Conservation (phyloP, 2,329 filamentous ascomycete species). For the Hypoxylon sp. region DNA sequence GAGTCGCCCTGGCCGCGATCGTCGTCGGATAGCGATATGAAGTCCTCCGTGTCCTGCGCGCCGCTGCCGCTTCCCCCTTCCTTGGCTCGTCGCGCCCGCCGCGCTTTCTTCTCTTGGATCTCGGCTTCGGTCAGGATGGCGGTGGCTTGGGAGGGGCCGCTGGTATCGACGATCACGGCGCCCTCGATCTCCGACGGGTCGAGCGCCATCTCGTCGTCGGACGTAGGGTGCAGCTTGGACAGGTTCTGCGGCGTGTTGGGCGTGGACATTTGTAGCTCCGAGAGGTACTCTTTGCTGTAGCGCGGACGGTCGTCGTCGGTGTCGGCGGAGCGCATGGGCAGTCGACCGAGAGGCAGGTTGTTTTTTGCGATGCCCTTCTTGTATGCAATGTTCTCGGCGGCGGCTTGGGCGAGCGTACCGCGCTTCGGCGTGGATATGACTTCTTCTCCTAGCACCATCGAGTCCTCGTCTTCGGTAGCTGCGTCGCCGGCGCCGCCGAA, state of each 20-base stretch:
- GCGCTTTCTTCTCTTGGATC: conserved; percentile 90
- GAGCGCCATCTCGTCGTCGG: conserved; percentile 64
- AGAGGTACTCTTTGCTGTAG: conserved; percentile 88
- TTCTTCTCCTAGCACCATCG: conserved; percentile 54
- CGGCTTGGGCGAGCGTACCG: conserved; percentile 69
- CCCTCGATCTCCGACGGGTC: conserved; percentile 72
- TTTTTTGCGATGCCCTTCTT: conserved; percentile 63
- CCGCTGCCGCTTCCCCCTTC: no score
- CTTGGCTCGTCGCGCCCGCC: conserved; percentile 82
- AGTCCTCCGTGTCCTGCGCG: conserved; percentile 61
- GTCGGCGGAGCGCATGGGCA: conserved; percentile 69
- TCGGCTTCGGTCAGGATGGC: conserved; percentile 84
- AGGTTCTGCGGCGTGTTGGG: conserved; percentile 81
- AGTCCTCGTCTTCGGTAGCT: conserved; percentile 63
- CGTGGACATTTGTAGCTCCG: conserved; percentile 86
- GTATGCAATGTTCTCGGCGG: conserved; percentile 73
- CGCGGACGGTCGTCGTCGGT: conserved; percentile 76
- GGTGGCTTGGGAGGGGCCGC: conserved; percentile 51
- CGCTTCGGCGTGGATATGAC: conserved; percentile 68
- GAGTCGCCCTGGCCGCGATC: conserved; percentile 52
- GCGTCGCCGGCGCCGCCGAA: conserved; percentile 72
- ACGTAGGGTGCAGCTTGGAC: conserved; percentile 56
- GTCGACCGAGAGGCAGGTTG: conserved; percentile 57
- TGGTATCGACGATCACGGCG: conserved; percentile 70
- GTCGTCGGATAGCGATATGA: conserved; percentile 70